Percentiles rank a stretch among this genome's conserved stretches.
These are phyloP conservation scores for Buxus sempervirens DNA, from an alignment of 164 flowering plant genomes.

Conservation along the genomic window DNA sequence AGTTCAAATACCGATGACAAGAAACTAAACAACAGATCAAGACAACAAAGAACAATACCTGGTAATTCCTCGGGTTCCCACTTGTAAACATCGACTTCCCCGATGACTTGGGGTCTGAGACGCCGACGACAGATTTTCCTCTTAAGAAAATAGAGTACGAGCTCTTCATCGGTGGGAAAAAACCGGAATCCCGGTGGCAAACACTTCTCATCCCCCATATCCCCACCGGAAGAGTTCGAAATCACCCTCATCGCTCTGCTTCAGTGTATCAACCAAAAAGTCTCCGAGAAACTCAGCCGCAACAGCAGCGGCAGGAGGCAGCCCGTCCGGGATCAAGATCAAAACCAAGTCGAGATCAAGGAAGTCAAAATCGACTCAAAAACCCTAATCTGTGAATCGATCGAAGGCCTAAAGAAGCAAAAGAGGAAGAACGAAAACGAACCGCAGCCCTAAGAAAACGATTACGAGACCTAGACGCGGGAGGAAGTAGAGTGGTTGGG, in stretches of 20 bases:
- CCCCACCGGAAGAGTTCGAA: neutral
- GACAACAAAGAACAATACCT: conserved; percentile 14
- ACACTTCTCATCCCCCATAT: conserved; percentile 12
- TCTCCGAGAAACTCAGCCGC: no score
- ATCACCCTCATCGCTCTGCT: neutral
- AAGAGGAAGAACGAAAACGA: no score
- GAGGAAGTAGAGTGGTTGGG: no score
- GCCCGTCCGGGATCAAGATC: no score
- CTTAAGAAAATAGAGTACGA: conserved; percentile 29
- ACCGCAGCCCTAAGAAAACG: no score
- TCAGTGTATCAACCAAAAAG: neutral
- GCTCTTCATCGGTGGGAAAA: conserved; percentile 37
- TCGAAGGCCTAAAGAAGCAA: no score
- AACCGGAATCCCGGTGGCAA: conserved; percentile 43
- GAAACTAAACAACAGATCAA: neutral
- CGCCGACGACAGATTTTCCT: conserved; percentile 29
- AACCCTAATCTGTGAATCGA: no score
- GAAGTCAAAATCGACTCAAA: no score
- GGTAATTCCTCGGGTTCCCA: conserved; percentile 38
- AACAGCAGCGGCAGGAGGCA: no score
- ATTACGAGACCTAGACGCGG: no score
- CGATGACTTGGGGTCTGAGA: conserved; percentile 17
- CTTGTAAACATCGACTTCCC: conserved; percentile 31
- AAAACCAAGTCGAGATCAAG: no score
- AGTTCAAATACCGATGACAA: neutral